phyloP scores from a whole-genome alignment of 495 filamentous ascomycete species.

The Penicillium cosmopolitanum region DNA sequence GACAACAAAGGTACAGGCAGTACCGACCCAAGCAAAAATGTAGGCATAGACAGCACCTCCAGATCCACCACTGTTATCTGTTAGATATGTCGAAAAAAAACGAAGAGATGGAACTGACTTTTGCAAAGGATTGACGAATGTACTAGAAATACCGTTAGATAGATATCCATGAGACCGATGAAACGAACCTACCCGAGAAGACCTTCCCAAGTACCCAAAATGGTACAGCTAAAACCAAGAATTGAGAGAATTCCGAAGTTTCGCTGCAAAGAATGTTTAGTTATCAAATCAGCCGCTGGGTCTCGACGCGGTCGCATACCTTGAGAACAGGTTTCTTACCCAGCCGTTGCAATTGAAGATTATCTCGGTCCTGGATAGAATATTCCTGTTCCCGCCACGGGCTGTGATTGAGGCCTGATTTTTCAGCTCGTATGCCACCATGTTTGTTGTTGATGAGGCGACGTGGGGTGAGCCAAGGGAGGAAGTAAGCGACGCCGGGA shows the following conservation, averaged over 20 bases:
- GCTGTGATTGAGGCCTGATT: conserved; percentile 19
- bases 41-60: conserved; percentile 54
- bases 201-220: conserved; percentile 45
- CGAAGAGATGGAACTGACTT: conserved; percentile 19
- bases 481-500: conserved; percentile 4
- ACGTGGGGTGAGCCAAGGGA: conserved; percentile 7
- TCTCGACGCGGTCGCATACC: conserved; percentile 21
- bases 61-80: conserved; percentile 42
- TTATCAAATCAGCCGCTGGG: background rate
- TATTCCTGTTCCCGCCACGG: background rate
- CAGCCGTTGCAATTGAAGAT: conserved; percentile 37
- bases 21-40: conserved; percentile 53
- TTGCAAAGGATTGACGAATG: conserved; percentile 24
- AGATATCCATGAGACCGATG: conserved; percentile 5
- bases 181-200: conserved; percentile 29
- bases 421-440: conserved; percentile 28
- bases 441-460: conserved; percentile 2
- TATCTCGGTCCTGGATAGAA: conserved; percentile 33
- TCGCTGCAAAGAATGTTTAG: conserved; percentile 16
- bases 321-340: conserved; percentile 48
- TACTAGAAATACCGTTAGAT: conserved; percentile 16
- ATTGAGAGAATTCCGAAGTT: conserved; percentile 42
- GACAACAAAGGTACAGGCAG: conserved; percentile 39
- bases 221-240: conserved; percentile 40
- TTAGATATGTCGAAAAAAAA: conserved; percentile 8